Percentiles rank a stretch among this genome's conserved stretches.
phyloP scores from a whole-genome alignment of 2,329 filamentous ascomycete species.

The Microdochium bolleyi region DNA sequence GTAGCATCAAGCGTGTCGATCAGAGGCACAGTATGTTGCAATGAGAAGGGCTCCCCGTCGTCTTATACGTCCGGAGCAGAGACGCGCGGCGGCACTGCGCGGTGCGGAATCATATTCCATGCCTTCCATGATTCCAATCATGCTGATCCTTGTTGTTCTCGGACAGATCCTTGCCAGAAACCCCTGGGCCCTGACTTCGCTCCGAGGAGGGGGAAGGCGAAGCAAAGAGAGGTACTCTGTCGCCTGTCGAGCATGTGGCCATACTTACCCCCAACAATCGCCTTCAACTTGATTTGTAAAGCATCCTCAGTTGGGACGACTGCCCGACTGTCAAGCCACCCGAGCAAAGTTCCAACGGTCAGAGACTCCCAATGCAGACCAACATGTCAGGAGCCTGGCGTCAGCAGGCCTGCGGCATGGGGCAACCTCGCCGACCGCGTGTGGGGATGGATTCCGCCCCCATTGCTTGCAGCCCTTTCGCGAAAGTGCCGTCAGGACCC shows the following conservation, averaged over 20 bases:
- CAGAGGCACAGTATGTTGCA: background rate
- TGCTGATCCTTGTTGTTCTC: background rate
- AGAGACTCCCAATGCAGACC: too few species aligned
- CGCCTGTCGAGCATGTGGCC: too few species aligned
- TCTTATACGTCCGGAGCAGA: background rate
- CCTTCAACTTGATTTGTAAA: too few species aligned
- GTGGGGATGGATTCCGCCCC: background rate
- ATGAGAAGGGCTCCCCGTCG: background rate
- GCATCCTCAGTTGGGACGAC: too few species aligned
- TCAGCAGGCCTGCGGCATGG: background rate
- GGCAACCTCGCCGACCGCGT: too few species aligned
- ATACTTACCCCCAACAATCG: too few species aligned
- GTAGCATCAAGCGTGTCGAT: background rate
- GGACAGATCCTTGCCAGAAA: background rate
- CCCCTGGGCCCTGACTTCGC: background rate
- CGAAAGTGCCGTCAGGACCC: background rate
- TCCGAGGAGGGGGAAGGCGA: too few species aligned
- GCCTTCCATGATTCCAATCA: background rate
- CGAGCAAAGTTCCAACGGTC: too few species aligned
- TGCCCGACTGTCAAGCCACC: too few species aligned
- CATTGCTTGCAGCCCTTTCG: background rate
- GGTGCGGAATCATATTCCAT: background rate
- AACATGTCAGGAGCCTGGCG: too few species aligned
- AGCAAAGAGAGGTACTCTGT: too few species aligned
- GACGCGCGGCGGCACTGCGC: background rate